Evolutionary conservation across 768 basidiomycete genomes (phyloP).

Genomic region (Russula abietina): DNA sequence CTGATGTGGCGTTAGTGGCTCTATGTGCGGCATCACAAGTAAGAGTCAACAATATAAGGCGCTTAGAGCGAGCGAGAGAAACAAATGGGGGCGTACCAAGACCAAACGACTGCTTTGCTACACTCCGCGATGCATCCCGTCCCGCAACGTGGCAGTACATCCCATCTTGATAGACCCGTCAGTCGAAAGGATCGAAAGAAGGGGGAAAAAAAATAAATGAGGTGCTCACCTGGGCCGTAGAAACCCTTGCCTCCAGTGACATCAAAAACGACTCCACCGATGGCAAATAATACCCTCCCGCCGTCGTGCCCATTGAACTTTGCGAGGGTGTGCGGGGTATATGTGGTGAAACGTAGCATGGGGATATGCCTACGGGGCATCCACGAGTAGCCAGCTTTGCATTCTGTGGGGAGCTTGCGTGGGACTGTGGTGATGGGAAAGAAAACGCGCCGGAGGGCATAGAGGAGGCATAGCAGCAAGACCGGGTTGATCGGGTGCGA

Average conservation of each 20-base stretch:
- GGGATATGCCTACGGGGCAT: slow-evolving; percentile 79
- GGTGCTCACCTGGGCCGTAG: slow-evolving; percentile 81
- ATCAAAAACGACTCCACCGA: slow-evolving; percentile 86
- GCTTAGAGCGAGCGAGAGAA: background rate
- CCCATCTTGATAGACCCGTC: slow-evolving; percentile 50
- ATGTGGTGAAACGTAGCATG: slow-evolving; percentile 69
- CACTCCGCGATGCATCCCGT: slow-evolving; percentile 89
- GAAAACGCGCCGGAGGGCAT: slow-evolving; percentile 66
- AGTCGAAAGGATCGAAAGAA: background rate
- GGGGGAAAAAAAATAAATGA: background rate
- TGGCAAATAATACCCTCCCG: slow-evolving; percentile 77
- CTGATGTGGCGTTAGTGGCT: slow-evolving; percentile 90
- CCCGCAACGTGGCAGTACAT: slow-evolving; percentile 99
- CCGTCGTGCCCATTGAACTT: slow-evolving; percentile 60
- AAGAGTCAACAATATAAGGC: slow-evolving; percentile 1
- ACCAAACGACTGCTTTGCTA: slow-evolving; percentile 98
- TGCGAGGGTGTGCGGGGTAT: slow-evolving; percentile 69
- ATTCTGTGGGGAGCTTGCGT: slow-evolving; percentile 53
- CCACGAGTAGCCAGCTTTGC: slow-evolving; percentile 87
- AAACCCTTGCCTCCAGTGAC: slow-evolving; percentile 85
- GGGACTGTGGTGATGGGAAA: slow-evolving; percentile 57
- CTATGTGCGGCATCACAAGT: slow-evolving; percentile 34
- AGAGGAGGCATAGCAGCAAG: slow-evolving; percentile 70
- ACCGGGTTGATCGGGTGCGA: slow-evolving; percentile 78
- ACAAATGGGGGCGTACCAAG: slow-evolving; percentile 45